Percentiles rank a stretch among this genome's conserved stretches.
Evolutionary conservation across 140 eudicot species (phyloP).

Genomic region (Cichorium intybus): DNA sequence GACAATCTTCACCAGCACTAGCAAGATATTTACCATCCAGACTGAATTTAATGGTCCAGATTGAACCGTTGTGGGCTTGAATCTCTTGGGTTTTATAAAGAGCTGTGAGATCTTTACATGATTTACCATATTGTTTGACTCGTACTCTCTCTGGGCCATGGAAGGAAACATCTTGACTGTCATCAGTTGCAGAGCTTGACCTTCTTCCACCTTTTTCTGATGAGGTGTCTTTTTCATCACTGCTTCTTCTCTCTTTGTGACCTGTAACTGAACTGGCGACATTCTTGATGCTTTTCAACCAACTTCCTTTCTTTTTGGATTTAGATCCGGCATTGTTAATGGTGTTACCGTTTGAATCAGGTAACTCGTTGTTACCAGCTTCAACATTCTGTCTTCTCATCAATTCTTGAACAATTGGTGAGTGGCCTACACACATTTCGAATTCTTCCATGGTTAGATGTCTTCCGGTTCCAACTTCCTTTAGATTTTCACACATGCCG

Average conservation of each 20-base stretch:
- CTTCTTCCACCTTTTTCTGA: conserved; percentile 94
- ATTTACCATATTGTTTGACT: conserved; percentile 82
- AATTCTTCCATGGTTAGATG: conserved; percentile 92
- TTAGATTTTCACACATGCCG: conserved; percentile 75
- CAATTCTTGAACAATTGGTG: conserved; percentile 90
- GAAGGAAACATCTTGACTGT: conserved; percentile 84
- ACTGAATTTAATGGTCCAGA: conserved; percentile 89
- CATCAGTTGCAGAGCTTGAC: conserved; percentile 96
- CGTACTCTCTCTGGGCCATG: conserved; percentile 92
- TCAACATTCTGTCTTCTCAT: conserved; percentile 97
- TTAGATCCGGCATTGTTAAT: conserved; percentile 58
- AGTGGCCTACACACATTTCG: conserved; percentile 89
- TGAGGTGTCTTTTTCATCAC: conserved; percentile 92
- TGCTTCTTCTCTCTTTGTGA: conserved; percentile 70
- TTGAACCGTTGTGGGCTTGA: conserved; percentile 86
- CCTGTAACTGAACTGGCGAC: conserved; percentile 84
- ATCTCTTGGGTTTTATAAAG: conserved; percentile 85
- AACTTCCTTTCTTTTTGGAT: conserved; percentile 70
- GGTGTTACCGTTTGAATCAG: conserved; percentile 36
- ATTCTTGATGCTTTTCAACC: conserved; percentile 78
- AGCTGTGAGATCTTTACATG: conserved; percentile 74
- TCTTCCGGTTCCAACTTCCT: conserved; percentile 84
- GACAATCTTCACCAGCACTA: conserved; percentile 95
- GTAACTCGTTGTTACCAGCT: conserved; percentile 43
- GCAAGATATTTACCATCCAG: conserved; percentile 93